Evolutionary conservation across 495 filamentous ascomycete genomes (phyloP), one percentile per base, ranked within the genome.

Genomic region (Tuber umbilicatum): DNA sequence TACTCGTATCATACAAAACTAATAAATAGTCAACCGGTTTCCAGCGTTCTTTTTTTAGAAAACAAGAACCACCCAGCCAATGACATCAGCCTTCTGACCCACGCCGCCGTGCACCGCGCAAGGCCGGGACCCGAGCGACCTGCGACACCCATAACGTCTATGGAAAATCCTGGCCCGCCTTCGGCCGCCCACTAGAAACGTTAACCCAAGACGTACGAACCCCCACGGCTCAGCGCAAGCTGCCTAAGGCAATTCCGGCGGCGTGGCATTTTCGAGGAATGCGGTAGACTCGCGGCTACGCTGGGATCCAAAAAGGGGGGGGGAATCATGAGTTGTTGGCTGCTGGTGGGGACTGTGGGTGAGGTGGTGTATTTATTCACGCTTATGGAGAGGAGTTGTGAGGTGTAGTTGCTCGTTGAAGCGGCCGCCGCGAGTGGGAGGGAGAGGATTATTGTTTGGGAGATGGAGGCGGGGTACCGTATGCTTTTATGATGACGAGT

Each of bases 31-130:
- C 9, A 50, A n/a, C 6, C 7, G 9, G 4, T 19, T 50, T 21
- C 9, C 17, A 23, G 5, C 7, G 23, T 6, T 50, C 7, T 50
- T 7, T 47, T 47, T 47, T 47, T 47, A n/a, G n/a, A 5, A 23
- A 9, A 1, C 45, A 23, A n/a, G 21, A 6, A n/a, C 12, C 10
- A 27, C 12, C 83, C 85, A 6, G 84, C 88, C 76, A 93, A 92
- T 82, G 88, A 89, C 37, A 90, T 91, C 6, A 91, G 89, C 3
- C 92, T 91, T 80, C 85, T 89, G 74, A 93, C 93, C 79, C 91
- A 89, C 80, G 84, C 84, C 31, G 86, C 86, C 55, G 86, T 89
- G 38, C 88, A 89, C 80, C 86, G 86, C 78, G 86, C 86, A 14
- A 80, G 87, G 19, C 87, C 16, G 84, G 88, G 73, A 84, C 86